A percentile compares a stretch with the other conserved stretches of the same genome.
These are phyloP conservation scores for Colletotrichum nymphaeae DNA, from an alignment of 2,329 filamentous ascomycete genomes.

Conservation along the genomic window DNA sequence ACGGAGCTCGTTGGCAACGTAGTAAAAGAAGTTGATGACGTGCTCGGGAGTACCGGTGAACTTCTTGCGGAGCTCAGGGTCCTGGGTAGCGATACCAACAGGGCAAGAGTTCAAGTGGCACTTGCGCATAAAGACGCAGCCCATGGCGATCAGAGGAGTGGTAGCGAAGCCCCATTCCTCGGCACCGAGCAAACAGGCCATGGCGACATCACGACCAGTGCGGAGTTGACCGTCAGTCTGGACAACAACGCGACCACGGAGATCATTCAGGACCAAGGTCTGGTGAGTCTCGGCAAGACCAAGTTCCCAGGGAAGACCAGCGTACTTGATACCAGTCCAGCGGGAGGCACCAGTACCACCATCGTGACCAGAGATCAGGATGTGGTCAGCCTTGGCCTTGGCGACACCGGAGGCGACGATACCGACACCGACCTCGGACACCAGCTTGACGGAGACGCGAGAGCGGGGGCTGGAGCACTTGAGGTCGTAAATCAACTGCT, in stretches of 20 bases:
- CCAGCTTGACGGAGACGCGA: slow-evolving; percentile 95
- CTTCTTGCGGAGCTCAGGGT: slow-evolving; percentile 93
- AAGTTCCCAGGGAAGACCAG: slow-evolving; percentile 94
- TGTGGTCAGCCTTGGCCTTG: slow-evolving; percentile 97
- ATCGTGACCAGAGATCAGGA: slow-evolving; percentile 95
- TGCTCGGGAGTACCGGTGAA: slow-evolving; percentile 94
- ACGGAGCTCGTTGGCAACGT: slow-evolving; percentile 93
- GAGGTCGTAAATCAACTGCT: slow-evolving; percentile 96
- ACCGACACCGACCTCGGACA: slow-evolving; percentile 96
- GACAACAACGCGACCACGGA: slow-evolving; percentile 93
- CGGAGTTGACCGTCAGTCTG: slow-evolving; percentile 96
- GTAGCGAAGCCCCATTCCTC: slow-evolving; percentile 99
- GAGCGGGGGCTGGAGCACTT: slow-evolving; percentile 96
- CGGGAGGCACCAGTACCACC: slow-evolving; percentile 96
- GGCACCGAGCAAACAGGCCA: slow-evolving; percentile 94
- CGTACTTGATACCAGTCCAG: slow-evolving; percentile 99
- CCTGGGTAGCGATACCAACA: slow-evolving; percentile 95
- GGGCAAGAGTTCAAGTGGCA: slow-evolving; percentile 83
- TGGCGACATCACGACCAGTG: slow-evolving; percentile 92
- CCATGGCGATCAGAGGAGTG: slow-evolving; percentile 94
- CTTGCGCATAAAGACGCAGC: slow-evolving; percentile 94
- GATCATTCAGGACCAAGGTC: slow-evolving; percentile 93
- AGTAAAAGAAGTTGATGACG: slow-evolving; percentile 99
- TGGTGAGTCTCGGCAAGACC: slow-evolving; percentile 98
- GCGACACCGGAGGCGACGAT: slow-evolving; percentile 98